A percentile compares a stretch with the other conserved stretches of the same genome.
phyloP scores from a whole-genome alignment of 2,329 filamentous ascomycete species.

The Albophoma yamanashiensis region DNA sequence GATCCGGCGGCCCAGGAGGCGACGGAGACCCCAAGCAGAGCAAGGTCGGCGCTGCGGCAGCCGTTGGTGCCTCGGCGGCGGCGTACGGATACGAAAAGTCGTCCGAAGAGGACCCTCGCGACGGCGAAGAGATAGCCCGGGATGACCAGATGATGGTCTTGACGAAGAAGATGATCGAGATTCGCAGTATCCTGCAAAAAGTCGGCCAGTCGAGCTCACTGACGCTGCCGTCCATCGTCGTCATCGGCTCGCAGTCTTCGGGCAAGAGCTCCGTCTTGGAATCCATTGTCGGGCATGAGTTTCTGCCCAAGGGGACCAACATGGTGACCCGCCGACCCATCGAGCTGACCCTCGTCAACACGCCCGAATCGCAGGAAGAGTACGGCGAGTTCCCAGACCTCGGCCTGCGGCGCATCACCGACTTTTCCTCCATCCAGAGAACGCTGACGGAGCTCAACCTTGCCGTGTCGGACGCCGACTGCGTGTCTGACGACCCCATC shows the following conservation, averaged over 20 bases:
- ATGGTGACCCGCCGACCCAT: slow-evolving; percentile 97
- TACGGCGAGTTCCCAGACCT: slow-evolving; percentile 96
- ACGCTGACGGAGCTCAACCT: slow-evolving; percentile 92
- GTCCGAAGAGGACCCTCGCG: slow-evolving; percentile 51
- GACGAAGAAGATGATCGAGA: slow-evolving; percentile 99
- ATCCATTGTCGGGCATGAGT: slow-evolving; percentile 95
- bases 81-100: slow-evolving; percentile 70
- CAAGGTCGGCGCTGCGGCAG: slow-evolving; percentile 49
- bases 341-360: slow-evolving; percentile 92
- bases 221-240: slow-evolving; percentile 92
- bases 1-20: slow-evolving; percentile 36
- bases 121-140: slow-evolving; percentile 55
- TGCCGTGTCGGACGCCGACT: slow-evolving; percentile 81
- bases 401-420: slow-evolving; percentile 78
- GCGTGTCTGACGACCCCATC: slow-evolving; percentile 93
- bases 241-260: slow-evolving; percentile 96
- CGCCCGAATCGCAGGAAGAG: slow-evolving; percentile 73
- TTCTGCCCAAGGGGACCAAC: slow-evolving; percentile 93
- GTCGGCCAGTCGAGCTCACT: slow-evolving; percentile 86
- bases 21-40: slow-evolving; percentile 44
- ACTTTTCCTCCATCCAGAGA: slow-evolving; percentile 85
- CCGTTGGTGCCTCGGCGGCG: slow-evolving; percentile 61
- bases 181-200: slow-evolving; percentile 79
- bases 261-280: slow-evolving; percentile 97
- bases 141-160: slow-evolving; percentile 99